phyloP scores from a whole-genome alignment of 75 land plant genomes.

The Azolla pinnata region DNA sequence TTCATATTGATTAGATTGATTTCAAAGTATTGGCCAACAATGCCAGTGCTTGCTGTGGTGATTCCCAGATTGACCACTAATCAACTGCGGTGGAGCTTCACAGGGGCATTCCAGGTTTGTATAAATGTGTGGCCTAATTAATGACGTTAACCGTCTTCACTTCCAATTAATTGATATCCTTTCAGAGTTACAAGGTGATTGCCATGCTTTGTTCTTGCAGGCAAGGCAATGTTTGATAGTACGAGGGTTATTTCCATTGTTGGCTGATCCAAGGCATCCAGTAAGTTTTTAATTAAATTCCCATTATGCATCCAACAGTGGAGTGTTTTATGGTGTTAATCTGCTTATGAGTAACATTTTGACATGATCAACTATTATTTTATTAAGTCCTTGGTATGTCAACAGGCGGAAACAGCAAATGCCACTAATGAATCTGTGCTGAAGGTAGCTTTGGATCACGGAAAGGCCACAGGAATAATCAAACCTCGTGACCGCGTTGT shows the following conservation, averaged over 20 bases:
- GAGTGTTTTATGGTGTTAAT: background rate
- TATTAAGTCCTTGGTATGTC: no score
- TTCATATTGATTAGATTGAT: no score
- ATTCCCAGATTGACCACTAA: slow-evolving; percentile 76
- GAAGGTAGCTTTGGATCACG: slow-evolving; percentile 37
- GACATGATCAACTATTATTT: no score
- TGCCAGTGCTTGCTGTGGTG: slow-evolving; percentile 85
- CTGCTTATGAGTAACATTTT: background rate
- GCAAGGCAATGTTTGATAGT: slow-evolving; percentile 77
- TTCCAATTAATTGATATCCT: no score
- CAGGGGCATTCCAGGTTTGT: slow-evolving; percentile 72
- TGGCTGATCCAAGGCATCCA: slow-evolving; percentile 88
- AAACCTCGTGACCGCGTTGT: slow-evolving; percentile 44
- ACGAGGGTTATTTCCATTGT: slow-evolving; percentile 84
- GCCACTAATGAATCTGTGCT: slow-evolving; percentile 34
- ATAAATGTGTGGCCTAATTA: background rate
- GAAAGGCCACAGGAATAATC: slow-evolving; percentile 34
- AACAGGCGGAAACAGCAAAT: slow-evolving; percentile 18
- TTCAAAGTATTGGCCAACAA: slow-evolving; percentile 84
- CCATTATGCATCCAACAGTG: background rate
- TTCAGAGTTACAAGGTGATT: background rate
- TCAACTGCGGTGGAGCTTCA: slow-evolving; percentile 69
- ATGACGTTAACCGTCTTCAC: no score
- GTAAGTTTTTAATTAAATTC: no score
- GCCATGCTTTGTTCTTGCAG: slow-evolving; percentile 21